phyloP scores from a whole-genome alignment of 2,329 filamentous ascomycete species.

The Trichoderma hamatum region DNA sequence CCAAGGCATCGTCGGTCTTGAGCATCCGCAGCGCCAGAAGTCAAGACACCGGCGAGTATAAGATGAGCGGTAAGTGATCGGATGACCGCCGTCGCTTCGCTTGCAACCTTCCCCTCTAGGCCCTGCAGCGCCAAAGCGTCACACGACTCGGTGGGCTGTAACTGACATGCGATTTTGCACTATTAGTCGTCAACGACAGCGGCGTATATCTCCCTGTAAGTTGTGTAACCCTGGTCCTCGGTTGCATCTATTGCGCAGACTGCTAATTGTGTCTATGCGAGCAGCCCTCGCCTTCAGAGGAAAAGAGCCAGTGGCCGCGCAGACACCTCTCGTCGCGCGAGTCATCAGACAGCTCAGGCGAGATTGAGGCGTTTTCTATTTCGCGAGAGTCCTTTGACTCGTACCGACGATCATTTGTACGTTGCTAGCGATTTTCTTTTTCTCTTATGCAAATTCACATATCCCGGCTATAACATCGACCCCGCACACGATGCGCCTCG shows the following conservation, averaged over 20 bases:
- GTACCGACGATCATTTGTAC: constrained; percentile 91
- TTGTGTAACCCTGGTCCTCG: background rate
- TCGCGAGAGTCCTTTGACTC: constrained; percentile 97
- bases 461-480: background rate
- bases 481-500: background rate
- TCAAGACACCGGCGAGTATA: constrained; percentile 71
- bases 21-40: constrained; percentile 64
- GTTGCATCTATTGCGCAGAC: background rate
- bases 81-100: constrained; percentile 17
- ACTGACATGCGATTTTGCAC: constrained; percentile 28
- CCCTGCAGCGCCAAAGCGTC: constrained; percentile 22
- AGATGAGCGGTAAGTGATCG: constrained; percentile 70
- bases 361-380: constrained; percentile 93
- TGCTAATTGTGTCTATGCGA: constrained; percentile 19
- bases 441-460: background rate
- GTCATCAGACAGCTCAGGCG: constrained; percentile 67
- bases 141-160: constrained; percentile 34
- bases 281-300: constrained; percentile 86
- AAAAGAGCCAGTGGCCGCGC: constrained; percentile 76
- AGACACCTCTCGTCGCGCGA: constrained; percentile 55
- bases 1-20: constrained; percentile 63
- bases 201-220: constrained; percentile 91
- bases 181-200: constrained; percentile 87
- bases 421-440: constrained; percentile 47
- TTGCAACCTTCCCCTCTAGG: constrained; percentile 23